Evolutionary conservation across 2,329 filamentous ascomycete species (phyloP).

Genomic region (Cercospora brassicicola): DNA sequence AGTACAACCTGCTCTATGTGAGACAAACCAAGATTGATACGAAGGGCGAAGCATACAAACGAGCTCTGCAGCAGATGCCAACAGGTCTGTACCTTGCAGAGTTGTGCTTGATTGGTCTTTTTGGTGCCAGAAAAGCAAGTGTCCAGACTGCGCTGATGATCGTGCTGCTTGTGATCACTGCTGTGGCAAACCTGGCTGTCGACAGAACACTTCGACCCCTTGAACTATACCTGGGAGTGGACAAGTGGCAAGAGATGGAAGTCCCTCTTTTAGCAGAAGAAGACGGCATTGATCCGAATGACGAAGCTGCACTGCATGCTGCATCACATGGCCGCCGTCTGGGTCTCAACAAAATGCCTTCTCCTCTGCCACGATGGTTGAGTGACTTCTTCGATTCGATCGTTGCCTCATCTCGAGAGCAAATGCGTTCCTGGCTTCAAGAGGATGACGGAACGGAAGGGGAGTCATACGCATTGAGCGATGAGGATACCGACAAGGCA

Average conservation of each 20-base stretch:
- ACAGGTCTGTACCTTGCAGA: slow-evolving; percentile 52
- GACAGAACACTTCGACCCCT: slow-evolving; percentile 36
- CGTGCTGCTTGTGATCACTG: slow-evolving; percentile 44
- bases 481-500: slow-evolving; percentile 41
- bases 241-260: slow-evolving; percentile 35
- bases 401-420: slow-evolving; percentile 29
- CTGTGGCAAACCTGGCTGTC: slow-evolving; percentile 32
- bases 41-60: slow-evolving; percentile 49
- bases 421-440: slow-evolving; percentile 28
- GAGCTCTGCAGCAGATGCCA: slow-evolving; percentile 50
- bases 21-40: slow-evolving; percentile 51
- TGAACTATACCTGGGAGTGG: slow-evolving; percentile 38
- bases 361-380: slow-evolving; percentile 27
- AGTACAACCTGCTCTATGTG: slow-evolving; percentile 53
- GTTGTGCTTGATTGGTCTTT: slow-evolving; percentile 51
- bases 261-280: slow-evolving; percentile 35
- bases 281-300: slow-evolving; percentile 32
- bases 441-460: slow-evolving; percentile 23
- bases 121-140: slow-evolving; percentile 42
- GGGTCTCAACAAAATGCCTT: slow-evolving; percentile 31
- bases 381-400: slow-evolving; percentile 37
- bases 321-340: slow-evolving; percentile 36
- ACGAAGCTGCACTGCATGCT: slow-evolving; percentile 34
- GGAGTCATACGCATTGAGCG: slow-evolving; percentile 26
- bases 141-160: slow-evolving; percentile 48